These are phyloP conservation scores for Venturia nashicola DNA, from an alignment of 2,329 filamentous ascomycete species.

Conservation along the genomic window DNA sequence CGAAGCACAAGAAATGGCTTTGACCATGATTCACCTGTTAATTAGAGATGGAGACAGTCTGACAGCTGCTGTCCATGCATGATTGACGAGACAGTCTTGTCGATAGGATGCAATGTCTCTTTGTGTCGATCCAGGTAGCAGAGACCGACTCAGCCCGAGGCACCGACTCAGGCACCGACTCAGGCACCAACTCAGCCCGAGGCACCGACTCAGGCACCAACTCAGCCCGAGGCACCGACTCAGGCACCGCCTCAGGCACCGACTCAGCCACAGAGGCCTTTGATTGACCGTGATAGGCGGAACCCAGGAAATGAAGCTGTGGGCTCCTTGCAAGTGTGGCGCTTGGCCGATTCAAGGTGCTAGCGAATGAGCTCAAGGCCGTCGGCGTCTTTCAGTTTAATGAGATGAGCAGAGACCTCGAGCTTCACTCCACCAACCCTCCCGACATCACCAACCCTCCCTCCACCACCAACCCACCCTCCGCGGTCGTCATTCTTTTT, in stretches of 20 bases:
- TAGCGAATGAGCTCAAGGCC: neutral
- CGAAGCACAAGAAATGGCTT: neutral
- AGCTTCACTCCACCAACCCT: neutral
- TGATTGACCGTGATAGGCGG: neutral
- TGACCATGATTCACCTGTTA: neutral
- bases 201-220: no score
- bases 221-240: no score
- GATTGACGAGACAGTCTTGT: no score
- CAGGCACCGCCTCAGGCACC: no score
- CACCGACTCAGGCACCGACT: no score
- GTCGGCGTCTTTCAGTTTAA: neutral
- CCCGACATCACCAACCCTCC: neutral
- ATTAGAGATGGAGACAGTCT: neutral
- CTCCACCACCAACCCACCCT: neutral
- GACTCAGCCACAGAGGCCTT: neutral
- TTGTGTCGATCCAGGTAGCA: neutral
- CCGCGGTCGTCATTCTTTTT: neutral
- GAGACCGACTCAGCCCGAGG: no score
- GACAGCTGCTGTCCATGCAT: neutral
- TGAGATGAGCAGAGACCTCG: neutral
- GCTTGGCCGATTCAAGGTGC: neutral
- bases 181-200: no score
- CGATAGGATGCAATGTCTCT: neutral
- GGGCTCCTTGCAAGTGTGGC: neutral
- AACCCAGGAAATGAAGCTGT: neutral